Evolutionary conservation across 2,329 filamentous ascomycete genomes (phyloP).

Genomic region (Ambrosiella cleistominuta): DNA sequence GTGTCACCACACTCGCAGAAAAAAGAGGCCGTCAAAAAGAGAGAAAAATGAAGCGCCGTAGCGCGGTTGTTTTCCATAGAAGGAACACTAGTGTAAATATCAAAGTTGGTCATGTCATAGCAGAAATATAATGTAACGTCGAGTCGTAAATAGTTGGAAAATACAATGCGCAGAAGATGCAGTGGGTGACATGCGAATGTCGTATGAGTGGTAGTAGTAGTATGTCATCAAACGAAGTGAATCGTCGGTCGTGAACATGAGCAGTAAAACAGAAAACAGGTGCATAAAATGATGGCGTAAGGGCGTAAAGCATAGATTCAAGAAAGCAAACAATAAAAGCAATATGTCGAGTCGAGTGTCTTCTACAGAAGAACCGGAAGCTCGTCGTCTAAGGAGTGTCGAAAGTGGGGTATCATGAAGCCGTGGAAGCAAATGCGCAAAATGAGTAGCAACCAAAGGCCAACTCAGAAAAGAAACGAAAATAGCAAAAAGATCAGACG

Average conservation of each 20-base stretch:
- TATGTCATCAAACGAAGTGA: background rate
- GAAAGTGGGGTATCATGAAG: constrained; percentile 3
- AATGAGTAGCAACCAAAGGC: background rate
- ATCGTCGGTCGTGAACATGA: background rate
- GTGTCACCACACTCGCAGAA: background rate
- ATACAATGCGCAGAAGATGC: background rate
- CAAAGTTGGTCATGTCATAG: constrained; percentile 3
- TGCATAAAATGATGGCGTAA: background rate
- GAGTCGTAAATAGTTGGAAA: constrained; percentile 8
- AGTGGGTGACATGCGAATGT: background rate
- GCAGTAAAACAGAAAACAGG: background rate
- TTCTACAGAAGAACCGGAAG: background rate
- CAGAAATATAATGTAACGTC: constrained; percentile 1
- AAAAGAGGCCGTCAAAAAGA: background rate
- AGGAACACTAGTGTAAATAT: background rate
- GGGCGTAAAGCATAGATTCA: background rate
- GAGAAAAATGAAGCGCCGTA: background rate
- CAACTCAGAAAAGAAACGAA: background rate
- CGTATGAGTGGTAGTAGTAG: background rate
- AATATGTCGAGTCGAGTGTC: background rate
- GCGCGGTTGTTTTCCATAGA: background rate
- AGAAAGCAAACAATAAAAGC: constrained; percentile 2
- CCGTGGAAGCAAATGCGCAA: background rate
- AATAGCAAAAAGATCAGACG: background rate
- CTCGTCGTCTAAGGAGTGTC: background rate